These are phyloP conservation scores for Chaetomium globosum DNA, from an alignment of 2,329 filamentous ascomycete species.

Conservation along the genomic window DNA sequence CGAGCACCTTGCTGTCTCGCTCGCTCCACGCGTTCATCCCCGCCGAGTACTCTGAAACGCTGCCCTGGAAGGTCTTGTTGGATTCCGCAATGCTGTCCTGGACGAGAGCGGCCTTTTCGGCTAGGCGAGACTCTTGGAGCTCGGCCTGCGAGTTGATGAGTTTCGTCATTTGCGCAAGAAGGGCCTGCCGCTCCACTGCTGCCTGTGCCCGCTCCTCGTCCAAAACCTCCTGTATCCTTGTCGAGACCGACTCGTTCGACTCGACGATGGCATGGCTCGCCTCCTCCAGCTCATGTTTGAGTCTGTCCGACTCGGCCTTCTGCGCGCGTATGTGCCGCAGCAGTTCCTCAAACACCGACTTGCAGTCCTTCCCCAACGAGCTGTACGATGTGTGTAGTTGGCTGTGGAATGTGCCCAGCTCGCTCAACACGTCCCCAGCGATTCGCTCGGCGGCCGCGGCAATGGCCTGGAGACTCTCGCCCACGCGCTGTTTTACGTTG, in stretches of 20 bases:
- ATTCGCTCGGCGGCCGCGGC: conserved; percentile 85
- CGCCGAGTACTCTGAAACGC: conserved; percentile 65
- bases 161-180: conserved; percentile 76
- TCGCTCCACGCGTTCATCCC: conserved; percentile 75
- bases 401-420: conserved; percentile 79
- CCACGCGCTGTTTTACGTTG: conserved; percentile 82
- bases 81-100: conserved; percentile 67
- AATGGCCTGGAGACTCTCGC: conserved; percentile 79
- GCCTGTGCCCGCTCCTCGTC: conserved; percentile 76
- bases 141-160: conserved; percentile 76
- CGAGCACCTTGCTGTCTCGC: conserved; percentile 68
- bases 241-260: conserved; percentile 68
- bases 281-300: conserved; percentile 71
- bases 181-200: conserved; percentile 69
- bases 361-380: conserved; percentile 82
- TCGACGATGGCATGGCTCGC: conserved; percentile 70
- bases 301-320: conserved; percentile 70
- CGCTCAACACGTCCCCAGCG: conserved; percentile 82
- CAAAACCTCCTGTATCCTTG: conserved; percentile 68
- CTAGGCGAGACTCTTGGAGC: conserved; percentile 71
- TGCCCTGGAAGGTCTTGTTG: conserved; percentile 65
- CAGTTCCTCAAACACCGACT: conserved; percentile 79
- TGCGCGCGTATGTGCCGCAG: conserved; percentile 74
- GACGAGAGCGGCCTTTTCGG: conserved; percentile 63
- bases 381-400: conserved; percentile 83